Evolutionary conservation across 2,329 filamentous ascomycete species (phyloP).

Genomic region (Westerdykella ornata): DNA sequence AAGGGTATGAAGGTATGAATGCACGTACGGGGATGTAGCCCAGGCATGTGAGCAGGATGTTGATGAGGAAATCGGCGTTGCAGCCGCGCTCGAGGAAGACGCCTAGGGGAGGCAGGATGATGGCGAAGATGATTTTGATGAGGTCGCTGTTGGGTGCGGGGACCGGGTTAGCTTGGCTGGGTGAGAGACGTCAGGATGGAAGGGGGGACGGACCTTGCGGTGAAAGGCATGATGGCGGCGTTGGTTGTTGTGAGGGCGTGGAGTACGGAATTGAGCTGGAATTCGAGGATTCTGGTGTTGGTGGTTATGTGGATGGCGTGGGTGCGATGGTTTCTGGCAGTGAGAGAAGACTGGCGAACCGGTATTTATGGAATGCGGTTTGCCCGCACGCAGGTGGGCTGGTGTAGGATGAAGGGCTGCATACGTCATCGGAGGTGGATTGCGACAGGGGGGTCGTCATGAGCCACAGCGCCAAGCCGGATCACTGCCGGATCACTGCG

Average conservation of each 20-base stretch:
- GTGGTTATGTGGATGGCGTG: not conserved
- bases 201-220: conserved; percentile 45
- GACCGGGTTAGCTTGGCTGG: conserved; percentile 13
- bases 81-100: conserved; percentile 93
- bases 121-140: conserved; percentile 78
- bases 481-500: too few relatives aligned
- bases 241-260: conserved; percentile 4
- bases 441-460: not conserved
- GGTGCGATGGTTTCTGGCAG: not conserved
- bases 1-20: too few relatives aligned
- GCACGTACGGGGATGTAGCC: conserved; percentile 55
- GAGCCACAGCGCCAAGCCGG: not conserved
- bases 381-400: not conserved
- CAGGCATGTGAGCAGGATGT: conserved; percentile 68
- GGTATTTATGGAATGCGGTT: conserved; percentile 22
- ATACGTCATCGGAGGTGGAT: not conserved
- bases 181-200: not conserved
- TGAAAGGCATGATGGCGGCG: conserved; percentile 52
- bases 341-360: conserved; percentile 4
- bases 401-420: not conserved
- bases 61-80: conserved; percentile 81
- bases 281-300: not conserved
- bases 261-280: not conserved
- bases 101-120: conserved; percentile 83
- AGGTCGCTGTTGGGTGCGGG: conserved; percentile 53